phyloP scores from a whole-genome alignment of 192 early-diverging fungal genomes.

The Lunasporangiospora selenospora region DNA sequence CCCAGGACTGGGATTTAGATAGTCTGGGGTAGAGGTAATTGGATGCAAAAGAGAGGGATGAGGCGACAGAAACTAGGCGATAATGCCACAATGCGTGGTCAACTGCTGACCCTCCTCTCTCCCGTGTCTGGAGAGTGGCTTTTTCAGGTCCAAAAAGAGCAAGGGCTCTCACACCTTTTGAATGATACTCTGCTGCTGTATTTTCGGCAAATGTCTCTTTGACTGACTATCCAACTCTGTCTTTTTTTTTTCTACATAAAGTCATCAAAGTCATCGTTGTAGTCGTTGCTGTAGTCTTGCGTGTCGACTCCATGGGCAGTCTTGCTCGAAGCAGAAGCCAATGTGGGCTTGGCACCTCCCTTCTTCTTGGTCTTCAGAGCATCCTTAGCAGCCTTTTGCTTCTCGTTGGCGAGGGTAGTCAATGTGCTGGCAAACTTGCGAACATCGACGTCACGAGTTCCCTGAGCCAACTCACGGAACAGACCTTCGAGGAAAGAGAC shows the following conservation, averaged over 20 bases:
- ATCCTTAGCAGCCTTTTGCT: slow-evolving; percentile 69
- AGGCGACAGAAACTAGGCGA: no score
- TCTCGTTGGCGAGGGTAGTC: slow-evolving; percentile 76
- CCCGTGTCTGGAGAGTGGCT: no score
- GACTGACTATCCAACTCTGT: no score
- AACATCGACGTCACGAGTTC: slow-evolving; percentile 70
- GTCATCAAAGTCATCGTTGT: slow-evolving; percentile 61
- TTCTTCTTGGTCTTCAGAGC: slow-evolving; percentile 75
- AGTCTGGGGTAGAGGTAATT: no score
- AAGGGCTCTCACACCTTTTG: no score
- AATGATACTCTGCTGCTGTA: no score
- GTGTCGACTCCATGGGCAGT: slow-evolving; percentile 49
- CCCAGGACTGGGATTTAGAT: no score
- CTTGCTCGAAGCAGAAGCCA: slow-evolving; percentile 48
- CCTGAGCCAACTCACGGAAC: slow-evolving; percentile 65
- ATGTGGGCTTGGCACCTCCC: slow-evolving; percentile 49
- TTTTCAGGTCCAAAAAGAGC: no score
- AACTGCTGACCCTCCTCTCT: no score
- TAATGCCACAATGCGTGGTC: no score
- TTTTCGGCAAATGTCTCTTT: no score
- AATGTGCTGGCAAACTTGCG: slow-evolving; percentile 66
- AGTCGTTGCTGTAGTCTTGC: slow-evolving; percentile 59
- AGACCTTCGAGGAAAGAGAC: slow-evolving; percentile 67
- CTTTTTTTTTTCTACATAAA: slow-evolving; percentile 54
- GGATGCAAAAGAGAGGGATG: no score